Evolutionary conservation across 1,284 basidiomycete genomes (phyloP).

Genomic region (Ganoderma boninense): DNA sequence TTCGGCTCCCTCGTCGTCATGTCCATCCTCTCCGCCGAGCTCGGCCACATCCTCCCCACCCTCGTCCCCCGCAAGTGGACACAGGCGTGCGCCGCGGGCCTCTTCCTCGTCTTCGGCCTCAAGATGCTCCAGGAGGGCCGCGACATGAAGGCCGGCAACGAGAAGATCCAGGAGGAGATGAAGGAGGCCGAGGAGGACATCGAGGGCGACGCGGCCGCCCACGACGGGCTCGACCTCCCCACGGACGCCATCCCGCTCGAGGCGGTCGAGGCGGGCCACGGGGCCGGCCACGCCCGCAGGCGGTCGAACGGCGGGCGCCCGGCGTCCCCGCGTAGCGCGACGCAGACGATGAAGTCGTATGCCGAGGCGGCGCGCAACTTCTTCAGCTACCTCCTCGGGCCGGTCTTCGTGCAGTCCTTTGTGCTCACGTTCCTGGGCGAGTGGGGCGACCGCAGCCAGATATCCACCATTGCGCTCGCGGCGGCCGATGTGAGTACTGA

Average conservation of each 20-base stretch:
- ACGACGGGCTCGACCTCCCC: constrained; percentile 50
- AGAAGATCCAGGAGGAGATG: constrained; percentile 92
- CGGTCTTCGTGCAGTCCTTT: constrained; percentile 96
- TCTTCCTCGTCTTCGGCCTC: constrained; percentile 89
- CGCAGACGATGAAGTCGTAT: constrained; percentile 40
- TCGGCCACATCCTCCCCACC: constrained; percentile 87
- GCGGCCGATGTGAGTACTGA: constrained; percentile 88
- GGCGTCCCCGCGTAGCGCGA: constrained; percentile 28
- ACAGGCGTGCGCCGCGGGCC: constrained; percentile 77
- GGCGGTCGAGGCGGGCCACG: constrained; percentile 58
- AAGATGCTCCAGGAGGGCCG: constrained; percentile 88
- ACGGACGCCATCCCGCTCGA: constrained; percentile 63
- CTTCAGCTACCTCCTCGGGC: constrained; percentile 85
- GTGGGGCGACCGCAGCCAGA: constrained; percentile 98
- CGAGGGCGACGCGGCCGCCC: constrained; percentile 67
- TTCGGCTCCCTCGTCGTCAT: constrained; percentile 91
- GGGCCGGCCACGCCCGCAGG: constrained; percentile 23
- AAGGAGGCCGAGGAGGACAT: constrained; percentile 93
- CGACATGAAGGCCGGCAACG: constrained; percentile 78
- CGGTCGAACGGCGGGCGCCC: constrained; percentile 25
- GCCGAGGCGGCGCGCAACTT: constrained; percentile 85
- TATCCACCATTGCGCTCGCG: constrained; percentile 95
- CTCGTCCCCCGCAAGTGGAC: constrained; percentile 86
- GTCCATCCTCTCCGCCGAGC: constrained; percentile 88
- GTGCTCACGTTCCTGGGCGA: constrained; percentile 96